Conservation (phyloP, 1,139 yeast genomes). For the Entelexis paramagnoliae region DNA sequence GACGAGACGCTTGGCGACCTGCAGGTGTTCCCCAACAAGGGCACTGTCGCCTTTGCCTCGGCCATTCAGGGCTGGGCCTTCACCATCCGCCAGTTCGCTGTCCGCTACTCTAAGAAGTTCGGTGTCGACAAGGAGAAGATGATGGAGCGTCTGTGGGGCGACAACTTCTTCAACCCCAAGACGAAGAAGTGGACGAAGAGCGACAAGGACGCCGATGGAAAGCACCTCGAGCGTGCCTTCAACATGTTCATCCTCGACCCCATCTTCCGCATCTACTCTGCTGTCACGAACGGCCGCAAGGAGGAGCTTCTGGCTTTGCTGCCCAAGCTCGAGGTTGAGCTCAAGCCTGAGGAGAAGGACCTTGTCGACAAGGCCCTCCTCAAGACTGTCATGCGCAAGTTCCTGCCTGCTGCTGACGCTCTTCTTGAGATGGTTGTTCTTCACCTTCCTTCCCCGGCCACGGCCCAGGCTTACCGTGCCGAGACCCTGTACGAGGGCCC, state of each 20-base stretch:
- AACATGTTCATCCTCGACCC: conserved; percentile 99
- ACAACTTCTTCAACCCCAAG: conserved; percentile 99
- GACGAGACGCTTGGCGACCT: conserved; percentile 88
- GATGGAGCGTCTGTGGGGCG: conserved; percentile 99
- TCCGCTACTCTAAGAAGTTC: conserved; percentile 96
- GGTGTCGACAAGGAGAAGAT: conserved; percentile 97
- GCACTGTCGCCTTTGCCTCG: conserved; percentile 99
- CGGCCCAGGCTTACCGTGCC: conserved; percentile 99
- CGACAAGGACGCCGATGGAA: conserved; percentile 92
- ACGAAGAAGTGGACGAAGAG: conserved; percentile 99
- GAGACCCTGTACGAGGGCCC: conserved; percentile 99
- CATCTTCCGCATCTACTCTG: conserved; percentile 91
- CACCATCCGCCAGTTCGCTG: conserved; percentile 98
- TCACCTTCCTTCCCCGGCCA: conserved; percentile 98
- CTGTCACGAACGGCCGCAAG: conserved; percentile 95
- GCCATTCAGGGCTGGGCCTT: conserved; percentile 99
- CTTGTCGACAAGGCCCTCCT: conserved; percentile 97
- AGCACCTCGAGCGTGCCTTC: conserved; percentile 97
- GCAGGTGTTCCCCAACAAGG: conserved; percentile 98
- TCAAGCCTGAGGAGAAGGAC: conserved; percentile 92
- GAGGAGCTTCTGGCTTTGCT: conserved; percentile 85
- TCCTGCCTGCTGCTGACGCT: conserved; percentile 99
- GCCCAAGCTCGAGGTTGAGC: conserved; percentile 81
- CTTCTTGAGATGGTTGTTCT: conserved; percentile 96
- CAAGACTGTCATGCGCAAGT: conserved; percentile 98